phyloP scores from a whole-genome alignment of 495 filamentous ascomycete genomes.

The Lichenothelia convexa region DNA sequence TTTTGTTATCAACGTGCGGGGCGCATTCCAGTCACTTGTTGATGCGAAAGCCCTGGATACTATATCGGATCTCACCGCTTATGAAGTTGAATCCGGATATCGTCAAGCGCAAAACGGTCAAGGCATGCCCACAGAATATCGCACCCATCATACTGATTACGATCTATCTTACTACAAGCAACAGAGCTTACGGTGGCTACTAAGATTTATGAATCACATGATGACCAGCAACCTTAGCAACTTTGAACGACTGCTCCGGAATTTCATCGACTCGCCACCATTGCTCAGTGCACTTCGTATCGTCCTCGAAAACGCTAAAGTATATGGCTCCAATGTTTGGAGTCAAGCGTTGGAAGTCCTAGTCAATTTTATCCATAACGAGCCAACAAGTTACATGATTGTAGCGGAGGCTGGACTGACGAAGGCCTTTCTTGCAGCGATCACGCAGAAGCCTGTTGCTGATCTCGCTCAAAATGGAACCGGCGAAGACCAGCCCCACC shows the following conservation, averaged over 20 bases:
- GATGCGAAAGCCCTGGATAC: constrained; percentile 67
- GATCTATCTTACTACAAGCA: constrained; percentile 82
- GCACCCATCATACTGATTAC: constrained; percentile 74
- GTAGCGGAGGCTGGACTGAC: constrained; percentile 88
- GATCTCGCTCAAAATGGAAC: too few species aligned
- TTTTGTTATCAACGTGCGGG: constrained; percentile 61
- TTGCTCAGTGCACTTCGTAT: constrained; percentile 57
- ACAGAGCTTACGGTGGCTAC: constrained; percentile 76
- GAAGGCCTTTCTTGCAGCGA: constrained; percentile 58
- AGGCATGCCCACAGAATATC: constrained; percentile 61
- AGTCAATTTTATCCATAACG: constrained; percentile 94
- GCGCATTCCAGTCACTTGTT: constrained; percentile 63
- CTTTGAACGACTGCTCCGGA: constrained; percentile 74
- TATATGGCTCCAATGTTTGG: constrained; percentile 88
- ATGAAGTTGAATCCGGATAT: constrained; percentile 57
- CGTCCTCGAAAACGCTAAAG: constrained; percentile 57
- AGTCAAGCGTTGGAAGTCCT: constrained; percentile 77
- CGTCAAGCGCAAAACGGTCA: constrained; percentile 41
- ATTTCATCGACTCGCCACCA: constrained; percentile 82
- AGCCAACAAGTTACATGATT: constrained; percentile 90
- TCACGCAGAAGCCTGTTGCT: constrained; percentile 41
- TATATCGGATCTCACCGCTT: constrained; percentile 64
- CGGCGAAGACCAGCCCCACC: constrained; percentile 5
- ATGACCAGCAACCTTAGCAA: constrained; percentile 73
- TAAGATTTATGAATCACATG: constrained; percentile 91